Evolutionary conservation across 2,329 filamentous ascomycete genomes (phyloP).

Genomic region (Biscogniauxia sp.): DNA sequence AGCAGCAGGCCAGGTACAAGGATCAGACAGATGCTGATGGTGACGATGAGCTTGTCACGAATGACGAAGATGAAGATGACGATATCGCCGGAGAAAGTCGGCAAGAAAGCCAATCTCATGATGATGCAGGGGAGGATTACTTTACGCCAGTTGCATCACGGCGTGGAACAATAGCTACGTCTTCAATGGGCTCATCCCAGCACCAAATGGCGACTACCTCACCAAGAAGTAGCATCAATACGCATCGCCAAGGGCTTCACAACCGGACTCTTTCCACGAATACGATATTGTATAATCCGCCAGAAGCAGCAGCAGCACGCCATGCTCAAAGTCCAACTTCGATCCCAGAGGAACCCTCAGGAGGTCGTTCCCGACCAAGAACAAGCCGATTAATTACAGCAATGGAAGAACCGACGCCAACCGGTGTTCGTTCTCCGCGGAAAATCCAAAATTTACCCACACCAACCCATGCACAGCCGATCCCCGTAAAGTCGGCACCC

Average conservation of each 20-base stretch:
- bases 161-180: constrained; percentile 34
- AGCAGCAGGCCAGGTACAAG: constrained; percentile 46
- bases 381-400: constrained; percentile 38
- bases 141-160: constrained; percentile 50
- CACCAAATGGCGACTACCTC: constrained; percentile 34
- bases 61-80: constrained; percentile 68
- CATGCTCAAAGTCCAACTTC: constrained; percentile 40
- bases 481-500: constrained; percentile 55
- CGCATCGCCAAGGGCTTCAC: constrained; percentile 50
- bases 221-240: constrained; percentile 27
- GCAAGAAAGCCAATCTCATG: constrained; percentile 24
- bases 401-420: constrained; percentile 36
- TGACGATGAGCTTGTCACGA: constrained; percentile 84
- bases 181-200: constrained; percentile 31
- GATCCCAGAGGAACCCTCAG: constrained; percentile 38
- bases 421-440: constrained; percentile 47
- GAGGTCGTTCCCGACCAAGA: constrained; percentile 34
- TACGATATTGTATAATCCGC: constrained; percentile 81
- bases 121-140: constrained; percentile 47
- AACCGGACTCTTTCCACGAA: constrained; percentile 74
- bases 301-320: constrained; percentile 37
- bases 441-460: constrained; percentile 42
- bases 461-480: constrained; percentile 55
- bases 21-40: constrained; percentile 80
- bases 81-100: constrained; percentile 43